phyloP scores from a whole-genome alignment of 345 rosid species.

The Syzygium jambos region DNA sequence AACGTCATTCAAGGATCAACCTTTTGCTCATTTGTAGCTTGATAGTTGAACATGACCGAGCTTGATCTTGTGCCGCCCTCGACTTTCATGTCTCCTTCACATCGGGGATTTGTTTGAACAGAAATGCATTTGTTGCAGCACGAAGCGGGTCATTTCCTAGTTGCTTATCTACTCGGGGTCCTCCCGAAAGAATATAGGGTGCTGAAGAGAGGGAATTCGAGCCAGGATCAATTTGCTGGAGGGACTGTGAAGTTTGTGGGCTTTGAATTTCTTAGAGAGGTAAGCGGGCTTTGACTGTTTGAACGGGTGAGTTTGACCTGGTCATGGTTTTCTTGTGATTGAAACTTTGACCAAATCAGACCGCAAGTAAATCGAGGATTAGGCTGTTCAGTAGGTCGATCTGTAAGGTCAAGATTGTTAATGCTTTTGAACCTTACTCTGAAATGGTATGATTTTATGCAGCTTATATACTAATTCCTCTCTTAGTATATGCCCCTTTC shows the following conservation, averaged over 20 bases:
- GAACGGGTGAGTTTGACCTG: neutral
- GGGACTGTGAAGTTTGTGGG: slow-evolving; percentile 46
- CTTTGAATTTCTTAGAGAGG: slow-evolving; percentile 50
- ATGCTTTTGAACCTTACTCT: neutral
- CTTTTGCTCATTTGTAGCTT: neutral
- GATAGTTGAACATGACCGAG: neutral
- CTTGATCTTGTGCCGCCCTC: neutral
- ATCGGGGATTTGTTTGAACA: neutral
- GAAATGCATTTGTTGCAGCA: slow-evolving; percentile 18
- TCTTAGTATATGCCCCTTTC: neutral
- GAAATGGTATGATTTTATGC: neutral
- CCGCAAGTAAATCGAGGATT: neutral
- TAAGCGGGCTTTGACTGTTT: slow-evolving; percentile 2
- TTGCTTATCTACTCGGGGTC: slow-evolving; percentile 52
- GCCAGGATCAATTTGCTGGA: slow-evolving; percentile 1
- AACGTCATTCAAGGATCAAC: neutral
- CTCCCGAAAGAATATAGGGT: slow-evolving; percentile 43
- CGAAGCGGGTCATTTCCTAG: slow-evolving; percentile 61
- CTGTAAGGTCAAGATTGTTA: neutral
- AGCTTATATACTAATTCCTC: neutral
- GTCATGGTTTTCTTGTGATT: neutral
- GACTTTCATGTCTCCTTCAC: neutral
- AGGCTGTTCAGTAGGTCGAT: neutral
- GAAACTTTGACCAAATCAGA: neutral
- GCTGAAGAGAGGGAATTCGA: slow-evolving; percentile 23